A percentile compares a stretch with the other conserved stretches of the same genome.
Conservation (phyloP, 345 rosid species). For the Erodium maritimum region DNA sequence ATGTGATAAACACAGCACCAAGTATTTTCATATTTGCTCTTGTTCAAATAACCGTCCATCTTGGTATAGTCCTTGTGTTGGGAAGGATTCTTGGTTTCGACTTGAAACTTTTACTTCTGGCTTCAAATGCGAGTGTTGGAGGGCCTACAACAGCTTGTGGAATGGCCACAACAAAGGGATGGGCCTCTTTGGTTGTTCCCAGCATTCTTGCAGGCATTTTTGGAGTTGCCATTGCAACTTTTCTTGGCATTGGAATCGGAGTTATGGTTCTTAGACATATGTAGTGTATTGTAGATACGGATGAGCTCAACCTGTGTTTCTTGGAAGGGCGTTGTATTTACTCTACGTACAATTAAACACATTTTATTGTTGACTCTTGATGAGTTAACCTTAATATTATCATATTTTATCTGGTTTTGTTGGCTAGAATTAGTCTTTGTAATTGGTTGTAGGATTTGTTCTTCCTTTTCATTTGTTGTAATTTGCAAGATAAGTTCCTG, state of each 20-base stretch:
- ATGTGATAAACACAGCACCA: constrained; percentile 67
- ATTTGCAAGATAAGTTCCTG: too few species aligned
- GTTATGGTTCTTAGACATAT: constrained; percentile 32
- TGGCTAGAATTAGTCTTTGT: too few species aligned
- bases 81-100: constrained; percentile 68
- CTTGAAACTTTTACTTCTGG: constrained; percentile 57
- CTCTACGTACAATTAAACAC: too few species aligned
- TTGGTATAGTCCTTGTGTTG: constrained; percentile 58
- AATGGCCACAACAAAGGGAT: constrained; percentile 88
- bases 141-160: constrained; percentile 91
- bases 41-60: constrained; percentile 60
- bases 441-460: too few species aligned
- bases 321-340: too few species aligned
- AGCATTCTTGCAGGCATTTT: constrained; percentile 72
- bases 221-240: constrained; percentile 70
- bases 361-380: too few species aligned
- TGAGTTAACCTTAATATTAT: too few species aligned
- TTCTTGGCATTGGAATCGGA: constrained; percentile 57
- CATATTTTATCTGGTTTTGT: too few species aligned
- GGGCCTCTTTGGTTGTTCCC: constrained; percentile 58
- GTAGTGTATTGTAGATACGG: constrained; percentile 14
- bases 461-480: too few species aligned
- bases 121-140: constrained; percentile 88
- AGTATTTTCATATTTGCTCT: constrained; percentile 78
- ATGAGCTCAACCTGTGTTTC: too few species aligned